Base-by-base conservation (phyloP, 164 flowering plant species). In the Berberis vulgaris region DNA sequence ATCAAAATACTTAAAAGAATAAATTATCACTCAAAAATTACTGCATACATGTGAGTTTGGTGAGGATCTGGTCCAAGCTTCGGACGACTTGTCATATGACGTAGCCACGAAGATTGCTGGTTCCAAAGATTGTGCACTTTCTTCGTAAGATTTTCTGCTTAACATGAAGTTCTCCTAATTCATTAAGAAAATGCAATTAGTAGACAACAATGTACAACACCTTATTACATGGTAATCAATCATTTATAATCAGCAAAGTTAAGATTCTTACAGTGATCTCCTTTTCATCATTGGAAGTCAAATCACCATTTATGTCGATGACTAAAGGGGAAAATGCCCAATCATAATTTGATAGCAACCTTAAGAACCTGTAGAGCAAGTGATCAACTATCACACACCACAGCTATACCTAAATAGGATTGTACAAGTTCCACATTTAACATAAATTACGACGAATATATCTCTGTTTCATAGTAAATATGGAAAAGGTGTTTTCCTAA, bases 41-140 rank as follows among this genome's bases (percentile, higher is more conserved):
- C 9, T 57, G 79, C 96, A 78, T 71, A 93, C 97, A 60, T 71
- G 49, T 64, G 80, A 53, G 59, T 61, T 86, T 5, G 99, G 99
- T 52, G 96, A 85, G 43, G 52, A 61, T 68, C 65, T 71, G 64
- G 96, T 85, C 99, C 99, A 94, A 55, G 96, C 96, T 74, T 87
- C 90, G 67, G 99, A 94, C 72, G 74, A 76, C 78, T 80, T 94
- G 78, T 94, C 97, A 78, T 89, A 94, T 66, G 82, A 59, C 40
- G 99, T 85, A 12, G 91, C 96, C 79, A 94, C 72, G 74, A 83
- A 94, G 89, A 94, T 87, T 49, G 93, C 85, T 39, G 89, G 73
- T 6, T 54, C 72, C 61, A 69, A 66, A 67, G 66, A 73, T 65
- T 77, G 74, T 1, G 38, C 10, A 61, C 73, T 77, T 66, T 72